Evolutionary conservation across 2,329 filamentous ascomycete genomes (phyloP).

Genomic region (Chaetomium globosum): DNA sequence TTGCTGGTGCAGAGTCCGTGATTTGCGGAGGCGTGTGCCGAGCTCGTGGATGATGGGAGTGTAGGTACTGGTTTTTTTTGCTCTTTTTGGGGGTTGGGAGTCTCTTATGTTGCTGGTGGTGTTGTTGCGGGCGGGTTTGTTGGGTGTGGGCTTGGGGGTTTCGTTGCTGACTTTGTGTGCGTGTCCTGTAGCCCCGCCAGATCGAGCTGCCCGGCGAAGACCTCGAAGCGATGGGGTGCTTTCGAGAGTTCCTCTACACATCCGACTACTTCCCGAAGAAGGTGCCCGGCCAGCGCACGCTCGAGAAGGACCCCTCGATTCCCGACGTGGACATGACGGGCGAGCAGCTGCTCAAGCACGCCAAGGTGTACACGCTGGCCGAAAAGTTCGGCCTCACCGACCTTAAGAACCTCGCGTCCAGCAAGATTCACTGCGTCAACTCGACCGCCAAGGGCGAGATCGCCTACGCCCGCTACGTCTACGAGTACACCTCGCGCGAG

Average conservation of each 20-base stretch:
- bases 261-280: slow-evolving; percentile 82
- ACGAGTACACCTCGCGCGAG: slow-evolving; percentile 70
- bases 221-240: slow-evolving; percentile 73
- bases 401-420: slow-evolving; percentile 76
- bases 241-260: slow-evolving; percentile 83
- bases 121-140: not conserved
- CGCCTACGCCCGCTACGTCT: slow-evolving; percentile 87
- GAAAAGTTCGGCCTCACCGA: slow-evolving; percentile 70
- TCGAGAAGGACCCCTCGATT: slow-evolving; percentile 68
- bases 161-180: not conserved
- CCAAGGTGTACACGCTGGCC: slow-evolving; percentile 84
- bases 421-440: slow-evolving; percentile 90
- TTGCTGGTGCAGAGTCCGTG: slow-evolving; percentile 74
- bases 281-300: slow-evolving; percentile 62
- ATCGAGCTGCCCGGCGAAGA: slow-evolving; percentile 70
- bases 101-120: too few relatives aligned
- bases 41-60: slow-evolving; percentile 62
- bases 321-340: slow-evolving; percentile 75
- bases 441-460: slow-evolving; percentile 89
- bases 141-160: not conserved
- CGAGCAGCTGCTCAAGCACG: slow-evolving; percentile 82
- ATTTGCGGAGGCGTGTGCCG: slow-evolving; percentile 65
- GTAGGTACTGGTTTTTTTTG: slow-evolving; percentile 48
- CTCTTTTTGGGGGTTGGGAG: too few relatives aligned
- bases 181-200: slow-evolving; percentile 56